Evolutionary conservation across 257 asterid genomes (phyloP).

Genomic region (Cruciata laevipes): DNA sequence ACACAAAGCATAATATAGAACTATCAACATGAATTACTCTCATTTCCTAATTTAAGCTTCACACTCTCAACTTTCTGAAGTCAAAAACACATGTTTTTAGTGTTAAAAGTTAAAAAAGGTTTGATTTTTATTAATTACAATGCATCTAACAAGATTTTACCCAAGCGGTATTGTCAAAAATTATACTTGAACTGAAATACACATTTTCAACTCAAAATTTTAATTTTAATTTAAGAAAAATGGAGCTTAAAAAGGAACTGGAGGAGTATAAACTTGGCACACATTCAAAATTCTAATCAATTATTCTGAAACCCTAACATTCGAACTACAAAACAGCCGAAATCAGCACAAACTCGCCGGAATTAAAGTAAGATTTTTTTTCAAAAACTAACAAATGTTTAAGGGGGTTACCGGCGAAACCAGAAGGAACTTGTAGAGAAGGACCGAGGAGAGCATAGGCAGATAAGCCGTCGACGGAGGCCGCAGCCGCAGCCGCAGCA

Average conservation of each 20-base stretch:
- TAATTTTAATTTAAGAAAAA: too few relatives aligned
- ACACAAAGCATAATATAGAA: background rate
- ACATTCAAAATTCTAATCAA: background rate
- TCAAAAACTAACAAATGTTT: background rate
- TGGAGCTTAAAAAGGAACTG: too few relatives aligned
- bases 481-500: slow-evolving; percentile 36
- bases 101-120: too few relatives aligned
- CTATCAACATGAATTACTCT: background rate
- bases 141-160: too few relatives aligned
- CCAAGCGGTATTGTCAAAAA: too few relatives aligned
- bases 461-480: slow-evolving; percentile 53
- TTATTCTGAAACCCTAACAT: background rate
- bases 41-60: background rate
- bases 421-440: slow-evolving; percentile 82
- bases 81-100: too few relatives aligned
- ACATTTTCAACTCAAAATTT: too few relatives aligned
- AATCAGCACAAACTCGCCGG: background rate
- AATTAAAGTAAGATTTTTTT: background rate
- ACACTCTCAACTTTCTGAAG: background rate
- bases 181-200: too few relatives aligned
- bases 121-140: too few relatives aligned
- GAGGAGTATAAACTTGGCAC: too few relatives aligned
- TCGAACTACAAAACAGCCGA: background rate
- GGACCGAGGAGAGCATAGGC: slow-evolving; percentile 86
- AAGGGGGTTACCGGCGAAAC: slow-evolving; percentile 64